Evolutionary conservation across 768 basidiomycete genomes (phyloP), one percentile per base, ranked within the genome.

Genomic region (Leucocoprinus sp.): DNA sequence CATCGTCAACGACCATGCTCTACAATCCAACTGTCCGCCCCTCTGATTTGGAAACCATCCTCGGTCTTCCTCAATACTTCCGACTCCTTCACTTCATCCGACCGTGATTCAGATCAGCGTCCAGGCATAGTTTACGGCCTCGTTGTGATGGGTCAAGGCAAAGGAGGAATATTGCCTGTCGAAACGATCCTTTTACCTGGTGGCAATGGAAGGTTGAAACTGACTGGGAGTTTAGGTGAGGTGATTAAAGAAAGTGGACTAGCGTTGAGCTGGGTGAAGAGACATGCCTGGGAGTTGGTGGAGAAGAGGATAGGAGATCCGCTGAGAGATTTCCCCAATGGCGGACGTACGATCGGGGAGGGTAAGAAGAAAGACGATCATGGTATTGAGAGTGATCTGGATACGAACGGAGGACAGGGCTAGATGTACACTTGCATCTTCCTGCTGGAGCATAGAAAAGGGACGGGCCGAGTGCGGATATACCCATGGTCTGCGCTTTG

Each of bases 391-490:
- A 27, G 11, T 5, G 26, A 5, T 5, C 5, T 27, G 26, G 11
- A 27, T 27, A 11, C 26, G 26, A 27, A 27, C 11, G 26, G 26
- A 27, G 26, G 26, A 27, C 5, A 27, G 26, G 26, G 26, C 75
- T 92, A 37, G 91, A 97, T 57, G 66, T 97, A 8, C 93, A 97
- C 55, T 65, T 93, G 12, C 93, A 96, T 57, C 68, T 95, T 7
- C 93, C 93, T 0, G 75, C 86, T 1, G 93, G 93, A 0, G 86
- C 90, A 2, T 85, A 92, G 62, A 90, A 82, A 74, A 96, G 95
- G 66, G 92, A 95, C 55, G 92, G 93, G 0, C 91, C 92, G 0
- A 89, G 85, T 56, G 92, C 91, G 0, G 92, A 92, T 2, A 72
- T 93, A 18, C 87, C 88, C 0, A 91, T 93, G 79, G 79, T 80